Evolutionary conservation across 208 protist species (phyloP).

Genomic region (Leishmania aethiopica): DNA sequence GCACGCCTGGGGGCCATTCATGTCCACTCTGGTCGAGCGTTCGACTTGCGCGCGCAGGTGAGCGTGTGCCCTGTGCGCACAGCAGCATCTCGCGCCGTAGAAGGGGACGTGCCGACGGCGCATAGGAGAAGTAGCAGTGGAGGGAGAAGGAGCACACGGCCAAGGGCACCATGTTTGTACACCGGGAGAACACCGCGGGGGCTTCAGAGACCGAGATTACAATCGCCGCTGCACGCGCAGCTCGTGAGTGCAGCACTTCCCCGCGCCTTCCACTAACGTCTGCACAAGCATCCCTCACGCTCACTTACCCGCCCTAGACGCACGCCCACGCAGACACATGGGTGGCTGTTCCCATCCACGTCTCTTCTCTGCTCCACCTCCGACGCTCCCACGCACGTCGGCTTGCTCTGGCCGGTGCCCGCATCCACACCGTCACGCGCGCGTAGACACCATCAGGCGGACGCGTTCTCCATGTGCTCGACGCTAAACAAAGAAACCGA

Average conservation of each 20-base stretch:
- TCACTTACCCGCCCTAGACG: background rate
- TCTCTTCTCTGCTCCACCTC: background rate
- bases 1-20: background rate
- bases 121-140: background rate
- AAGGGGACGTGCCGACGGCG: background rate
- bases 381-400: background rate
- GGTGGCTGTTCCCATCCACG: background rate
- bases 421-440: background rate
- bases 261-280: background rate
- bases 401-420: background rate
- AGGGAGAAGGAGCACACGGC: background rate
- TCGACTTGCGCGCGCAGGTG: background rate
- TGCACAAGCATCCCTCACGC: background rate
- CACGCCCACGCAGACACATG: background rate
- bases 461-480: background rate
- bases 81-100: background rate
- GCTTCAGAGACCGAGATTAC: background rate
- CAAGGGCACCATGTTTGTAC: background rate
- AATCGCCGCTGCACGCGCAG: background rate
- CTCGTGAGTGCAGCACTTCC: background rate
- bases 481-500: background rate
- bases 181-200: background rate
- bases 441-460: background rate
- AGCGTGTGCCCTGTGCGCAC: background rate
- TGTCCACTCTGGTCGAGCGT: background rate